Base-by-base conservation (phyloP, 2,329 filamentous ascomycete genomes). In the Cercospora brassicicola region DNA sequence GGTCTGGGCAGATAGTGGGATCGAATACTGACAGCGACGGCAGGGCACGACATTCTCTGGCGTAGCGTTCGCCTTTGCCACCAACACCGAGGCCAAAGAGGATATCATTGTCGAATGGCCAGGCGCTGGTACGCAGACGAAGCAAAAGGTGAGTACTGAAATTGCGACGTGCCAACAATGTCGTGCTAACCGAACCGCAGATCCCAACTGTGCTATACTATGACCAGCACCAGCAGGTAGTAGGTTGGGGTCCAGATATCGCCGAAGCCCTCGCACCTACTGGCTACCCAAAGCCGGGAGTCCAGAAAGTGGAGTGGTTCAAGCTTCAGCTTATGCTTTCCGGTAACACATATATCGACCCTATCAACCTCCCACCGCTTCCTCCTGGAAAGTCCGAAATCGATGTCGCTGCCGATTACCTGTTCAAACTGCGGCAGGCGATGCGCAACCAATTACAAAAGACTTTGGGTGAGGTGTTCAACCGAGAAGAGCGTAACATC, bases 281-380 rank as follows among this genome's bases (percentile, higher is more conserved):
- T 48, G 95, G 95, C 71, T 98, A 98, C 81, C 95, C 95, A 74
- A 98, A 98, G 84, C 92, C 92, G 36, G 94, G 94, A 72, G 94
- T 99, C 74, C 95, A 98, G 82, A 98, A 98, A 84, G 94, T 98
- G 26, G 95, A 98, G 83, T 99, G 95, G 95, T 98, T 99, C 87
- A 98, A 98, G 85, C 87, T 99, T 74, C 95, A 99, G 83, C 89
- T 99, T 66, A 98, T 98, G 95, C 87, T 97, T 71, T 97, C 93
- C 68, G 95, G 95, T 71, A 98, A 98, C 85, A 98, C 95, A 55
- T 98, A 98, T 81, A 98, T 98, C 78, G 95, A 98, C 81, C 95
- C 95, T 70, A 98, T 98, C 84, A 98, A 98, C 86, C 88, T 99
- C 73, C 95, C 95, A 59, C 95, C 95, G 72, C 91, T 98, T 79